phyloP scores from a whole-genome alignment of 805 yeast species.

The Cyberlindnera maritima region DNA sequence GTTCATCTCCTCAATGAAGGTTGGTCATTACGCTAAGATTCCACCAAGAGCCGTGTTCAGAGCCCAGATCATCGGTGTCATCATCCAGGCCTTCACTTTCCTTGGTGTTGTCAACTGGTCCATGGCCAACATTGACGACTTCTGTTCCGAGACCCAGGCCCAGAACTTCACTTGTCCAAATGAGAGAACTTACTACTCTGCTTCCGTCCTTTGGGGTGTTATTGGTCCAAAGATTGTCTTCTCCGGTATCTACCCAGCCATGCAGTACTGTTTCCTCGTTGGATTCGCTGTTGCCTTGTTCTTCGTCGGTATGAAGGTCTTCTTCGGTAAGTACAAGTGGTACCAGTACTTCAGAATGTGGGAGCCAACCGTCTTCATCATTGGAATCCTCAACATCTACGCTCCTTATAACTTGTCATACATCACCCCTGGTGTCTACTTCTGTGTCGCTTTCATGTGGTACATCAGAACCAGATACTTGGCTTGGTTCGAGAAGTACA shows the following conservation, averaged over 20 bases:
- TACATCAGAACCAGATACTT: conserved; percentile 35
- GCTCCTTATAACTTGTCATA: conserved; percentile 54
- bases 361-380: conserved; percentile 50
- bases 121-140: conserved; percentile 31
- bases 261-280: conserved; percentile 61
- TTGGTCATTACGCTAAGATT: conserved; percentile 51
- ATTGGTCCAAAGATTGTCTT: conserved; percentile 55
- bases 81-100: conserved; percentile 29
- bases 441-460: conserved; percentile 44
- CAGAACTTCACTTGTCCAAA: conserved; percentile 38
- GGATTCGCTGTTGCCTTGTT: conserved; percentile 45
- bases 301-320: conserved; percentile 32
- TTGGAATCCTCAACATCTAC: conserved; percentile 41
- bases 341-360: conserved; percentile 31
- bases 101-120: conserved; percentile 35
- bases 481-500: conserved; percentile 52
- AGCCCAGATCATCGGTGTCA: conserved; percentile 36
- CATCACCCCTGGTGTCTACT: conserved; percentile 27
- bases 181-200: conserved; percentile 35
- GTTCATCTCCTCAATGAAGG: conserved; percentile 45
- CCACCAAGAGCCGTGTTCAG: conserved; percentile 60
- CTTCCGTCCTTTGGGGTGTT: conserved; percentile 46
- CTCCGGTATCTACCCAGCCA: conserved; percentile 53
- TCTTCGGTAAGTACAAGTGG: conserved; percentile 27
- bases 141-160: conserved; percentile 36